Evolutionary conservation across 371 early-diverging fungal genomes (phyloP), one percentile per base, ranked within the genome.

Genomic region (Circinella umbellata): DNA sequence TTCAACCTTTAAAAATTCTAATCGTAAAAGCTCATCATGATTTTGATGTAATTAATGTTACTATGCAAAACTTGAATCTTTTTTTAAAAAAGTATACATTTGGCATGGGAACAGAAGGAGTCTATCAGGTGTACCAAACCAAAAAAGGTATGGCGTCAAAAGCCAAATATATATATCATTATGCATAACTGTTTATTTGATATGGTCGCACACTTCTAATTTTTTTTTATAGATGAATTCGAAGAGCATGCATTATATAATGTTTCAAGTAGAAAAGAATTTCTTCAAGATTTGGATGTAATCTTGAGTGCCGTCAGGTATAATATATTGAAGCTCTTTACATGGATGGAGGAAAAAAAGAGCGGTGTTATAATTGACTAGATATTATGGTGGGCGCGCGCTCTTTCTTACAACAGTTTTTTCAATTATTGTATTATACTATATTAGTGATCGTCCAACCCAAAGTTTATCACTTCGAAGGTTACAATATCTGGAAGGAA

Each of bases 381-480:
- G 1, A 42, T 11, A 11, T 3, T 42, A 42, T 42, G 27, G 2
- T 27, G 27, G 1, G 0, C 27, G 0, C 2, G 0, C 27, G 0
- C 27, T 27, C 27, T 27, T 2, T 27, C 27, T 27, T 1, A 27
- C 2, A 27, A 27, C 27, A 27, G 27, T 2, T 27, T 42, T 42
- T 42, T 42, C 3, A 54, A 55, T n/a, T 42, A 80, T 9, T 42
- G 42, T 6, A 42, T 11, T 42, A 9, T 11, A 11, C 1, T 11
- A 42, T 42, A 9, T 42, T 11, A 42, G 82, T 60, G 96, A 99
- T 76, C 98, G 99, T 0, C 99, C 99, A 3, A 88, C 95, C 63
- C 99, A 98, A 80, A 92, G 93, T 59, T 97, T 96, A 84, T 95
- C 98, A 0, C 99, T 91, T 76, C 88, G 96, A 55, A 86, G 99